Evolutionary conservation across 2,329 filamentous ascomycete species (phyloP), one percentile per base, ranked within the genome.

Genomic region (Colletotrichum orchidophilum): DNA sequence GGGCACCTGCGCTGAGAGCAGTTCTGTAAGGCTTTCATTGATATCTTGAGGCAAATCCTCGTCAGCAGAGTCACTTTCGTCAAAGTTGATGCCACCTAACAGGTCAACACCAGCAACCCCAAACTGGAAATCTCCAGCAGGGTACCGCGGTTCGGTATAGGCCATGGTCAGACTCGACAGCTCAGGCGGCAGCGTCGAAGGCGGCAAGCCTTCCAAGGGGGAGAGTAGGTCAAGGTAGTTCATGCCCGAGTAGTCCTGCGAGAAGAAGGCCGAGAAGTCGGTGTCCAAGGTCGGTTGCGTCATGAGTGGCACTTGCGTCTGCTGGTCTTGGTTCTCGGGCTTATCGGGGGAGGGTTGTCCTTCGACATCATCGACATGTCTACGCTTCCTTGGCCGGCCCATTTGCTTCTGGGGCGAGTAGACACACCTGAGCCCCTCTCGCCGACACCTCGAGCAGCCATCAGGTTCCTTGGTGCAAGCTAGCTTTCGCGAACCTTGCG

Each of bases 381-480:
- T 85, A 68, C 88, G 83, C 80, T 92, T 92, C 66, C 89, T 83
- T 26, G 90, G 90, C 52, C 90, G 84, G 4, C 90, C 90, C 90
- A 92, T 92, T 50, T 83, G 88, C 79, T 92, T 92, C 77, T 92
- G 90, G 13, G 85, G 82, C 8, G 90, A 92, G 79, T 92, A 92
- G 73, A 88, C 83, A 75, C 90, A 92, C 52, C 71, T 66, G 52
- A 91, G 86, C 68, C 83, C 84, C 74, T 92, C 90, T 66, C 83
- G 84, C 65, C 81, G 83, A 76, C 90, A 92, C 67, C 90, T 86
- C 8, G 83, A 80, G 77, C 90, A 92, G 66, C 89, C 89, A 63
- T 87, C 84, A 1, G 83, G 77, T 74, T 92, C 88, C 76, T 92
- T 92, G 50, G 88, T 87, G 78, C 90, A 92, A 55, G 90, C 90